phyloP scores from a whole-genome alignment of 345 rosid species.

The Syzygium aqueum region DNA sequence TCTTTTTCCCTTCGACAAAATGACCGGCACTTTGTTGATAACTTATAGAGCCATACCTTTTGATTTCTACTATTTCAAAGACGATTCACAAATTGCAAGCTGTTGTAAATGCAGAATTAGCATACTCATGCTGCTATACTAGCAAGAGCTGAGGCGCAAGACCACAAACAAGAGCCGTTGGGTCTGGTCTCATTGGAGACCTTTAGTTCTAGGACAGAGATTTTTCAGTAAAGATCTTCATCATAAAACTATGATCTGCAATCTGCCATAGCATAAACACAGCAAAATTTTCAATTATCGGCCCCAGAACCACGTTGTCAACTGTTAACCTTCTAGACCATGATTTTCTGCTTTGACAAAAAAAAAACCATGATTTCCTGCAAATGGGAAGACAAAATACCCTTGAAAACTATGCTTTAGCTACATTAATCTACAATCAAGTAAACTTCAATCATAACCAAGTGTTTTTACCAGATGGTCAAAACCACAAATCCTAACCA shows the following conservation, averaged over 20 bases:
- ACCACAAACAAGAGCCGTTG: background rate
- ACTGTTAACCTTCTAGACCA: no score
- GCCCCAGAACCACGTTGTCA: constrained; percentile 36
- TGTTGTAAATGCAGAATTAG: background rate
- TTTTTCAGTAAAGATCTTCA: constrained; percentile 61
- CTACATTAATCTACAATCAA: background rate
- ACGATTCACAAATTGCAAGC: background rate
- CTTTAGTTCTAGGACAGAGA: background rate
- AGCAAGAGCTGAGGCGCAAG: no score
- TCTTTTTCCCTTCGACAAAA: no score
- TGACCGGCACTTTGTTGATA: background rate
- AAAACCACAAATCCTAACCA: background rate
- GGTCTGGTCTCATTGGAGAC: background rate
- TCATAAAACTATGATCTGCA: constrained; percentile 48
- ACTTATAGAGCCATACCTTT: background rate
- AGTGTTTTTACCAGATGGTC: no score
- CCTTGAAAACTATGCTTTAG: background rate
- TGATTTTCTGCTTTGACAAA: no score
- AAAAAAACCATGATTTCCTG: no score
- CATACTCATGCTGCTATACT: background rate
- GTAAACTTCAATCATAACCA: background rate
- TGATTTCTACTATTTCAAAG: background rate
- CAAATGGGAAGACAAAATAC: no score
- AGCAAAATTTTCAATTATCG: constrained; percentile 50
- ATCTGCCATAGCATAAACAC: constrained; percentile 65